Conservation (phyloP, 192 early-diverging fungal species). For the Radiomyces spectabilis region DNA sequence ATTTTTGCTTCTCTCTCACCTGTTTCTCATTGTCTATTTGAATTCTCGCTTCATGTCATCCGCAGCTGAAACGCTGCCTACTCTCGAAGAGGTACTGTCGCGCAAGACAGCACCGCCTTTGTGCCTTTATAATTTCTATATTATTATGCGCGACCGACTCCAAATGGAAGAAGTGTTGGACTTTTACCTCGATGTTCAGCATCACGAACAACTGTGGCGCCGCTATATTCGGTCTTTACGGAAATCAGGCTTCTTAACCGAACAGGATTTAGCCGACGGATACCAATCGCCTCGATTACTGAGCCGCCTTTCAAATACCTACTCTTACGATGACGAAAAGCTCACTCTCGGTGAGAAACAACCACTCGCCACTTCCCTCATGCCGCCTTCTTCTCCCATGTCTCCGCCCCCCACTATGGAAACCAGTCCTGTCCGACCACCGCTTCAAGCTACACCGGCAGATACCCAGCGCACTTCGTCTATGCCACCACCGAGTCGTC, state of each 20-base stretch:
- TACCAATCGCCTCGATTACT: conserved; percentile 18
- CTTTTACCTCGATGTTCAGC: conserved; percentile 68
- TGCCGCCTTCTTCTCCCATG: background rate
- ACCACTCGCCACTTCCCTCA: background rate
- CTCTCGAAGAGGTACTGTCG: conserved; percentile 60
- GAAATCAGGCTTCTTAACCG: conserved; percentile 19
- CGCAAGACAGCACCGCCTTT: conserved; percentile 62
- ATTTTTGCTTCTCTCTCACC: background rate
- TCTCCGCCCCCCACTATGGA: no score
- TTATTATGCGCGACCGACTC: conserved; percentile 63
- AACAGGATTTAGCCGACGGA: conserved; percentile 22
- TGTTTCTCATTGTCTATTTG: background rate
- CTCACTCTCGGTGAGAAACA: no score
- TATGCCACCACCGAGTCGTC: conserved; percentile 1
- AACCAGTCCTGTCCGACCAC: no score
- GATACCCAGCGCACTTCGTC: background rate
- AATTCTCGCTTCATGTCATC: no score
- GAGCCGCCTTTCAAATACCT: conserved; percentile 18
- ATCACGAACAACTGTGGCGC: conserved; percentile 64
- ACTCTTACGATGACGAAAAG: background rate
- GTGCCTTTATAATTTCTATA: conserved; percentile 73
- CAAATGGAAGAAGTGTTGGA: conserved; percentile 61
- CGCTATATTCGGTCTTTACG: conserved; percentile 37
- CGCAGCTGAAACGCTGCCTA: conserved; percentile 47
- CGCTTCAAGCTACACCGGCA: background rate